These are phyloP conservation scores for Cladosporium oxysporum DNA, from an alignment of 2,329 filamentous ascomycete species.

Conservation along the genomic window DNA sequence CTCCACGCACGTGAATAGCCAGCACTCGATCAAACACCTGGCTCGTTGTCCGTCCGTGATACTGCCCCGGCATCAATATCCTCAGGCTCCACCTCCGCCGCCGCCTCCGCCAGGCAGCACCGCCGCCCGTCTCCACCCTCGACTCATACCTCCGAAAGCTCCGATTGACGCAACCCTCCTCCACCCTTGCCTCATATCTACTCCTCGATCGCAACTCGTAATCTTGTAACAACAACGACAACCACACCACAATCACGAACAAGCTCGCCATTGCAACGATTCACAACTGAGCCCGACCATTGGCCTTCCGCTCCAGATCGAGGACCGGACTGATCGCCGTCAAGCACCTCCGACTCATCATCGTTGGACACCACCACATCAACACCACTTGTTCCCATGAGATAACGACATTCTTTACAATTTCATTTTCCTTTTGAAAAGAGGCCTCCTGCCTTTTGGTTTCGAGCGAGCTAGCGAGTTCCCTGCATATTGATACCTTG, in stretches of 20 bases:
- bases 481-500: conserved; percentile 22
- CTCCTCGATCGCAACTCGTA: conserved; percentile 8
- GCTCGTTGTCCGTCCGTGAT: conserved; percentile 8
- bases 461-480: conserved; percentile 27
- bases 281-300: neutral
- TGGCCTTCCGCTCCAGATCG: conserved; percentile 7
- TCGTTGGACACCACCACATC: conserved; percentile 25
- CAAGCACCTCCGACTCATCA: conserved; percentile 13
- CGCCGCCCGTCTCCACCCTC: conserved; percentile 20
- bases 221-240: conserved; percentile 20
- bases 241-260: conserved; percentile 10
- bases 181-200: conserved; percentile 11
- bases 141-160: conserved; percentile 14
- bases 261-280: conserved; percentile 8
- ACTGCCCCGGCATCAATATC: conserved; percentile 9
- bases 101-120: conserved; percentile 19
- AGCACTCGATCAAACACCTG: conserved; percentile 6
- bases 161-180: conserved; percentile 11
- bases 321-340: conserved; percentile 14
- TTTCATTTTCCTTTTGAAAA: conserved; percentile 43
- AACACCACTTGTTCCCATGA: conserved; percentile 36
- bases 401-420: conserved; percentile 45
- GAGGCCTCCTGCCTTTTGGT: conserved; percentile 21
- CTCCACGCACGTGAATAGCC: neutral
- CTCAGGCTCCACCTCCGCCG: conserved; percentile 12